Conservation (phyloP, 139 green algal species). For the Ulvella scutata region DNA sequence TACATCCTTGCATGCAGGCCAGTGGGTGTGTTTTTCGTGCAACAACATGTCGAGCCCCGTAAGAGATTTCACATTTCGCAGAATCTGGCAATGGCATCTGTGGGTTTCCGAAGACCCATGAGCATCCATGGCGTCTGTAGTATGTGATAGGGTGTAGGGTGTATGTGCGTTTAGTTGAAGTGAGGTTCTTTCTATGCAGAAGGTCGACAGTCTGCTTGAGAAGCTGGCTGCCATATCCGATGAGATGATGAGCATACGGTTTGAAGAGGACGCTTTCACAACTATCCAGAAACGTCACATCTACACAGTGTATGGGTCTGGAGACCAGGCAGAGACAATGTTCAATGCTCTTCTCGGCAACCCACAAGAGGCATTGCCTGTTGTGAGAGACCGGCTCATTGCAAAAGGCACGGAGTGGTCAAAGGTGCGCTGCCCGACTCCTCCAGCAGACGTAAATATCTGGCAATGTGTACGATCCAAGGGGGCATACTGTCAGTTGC, state of each 20-base stretch:
- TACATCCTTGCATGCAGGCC: no score
- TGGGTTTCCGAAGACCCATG: no score
- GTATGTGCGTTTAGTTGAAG: no score
- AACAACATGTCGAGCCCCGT: no score
- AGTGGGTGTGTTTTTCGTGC: background rate
- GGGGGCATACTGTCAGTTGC: no score
- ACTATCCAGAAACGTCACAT: background rate
- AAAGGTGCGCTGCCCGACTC: background rate
- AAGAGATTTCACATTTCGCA: no score
- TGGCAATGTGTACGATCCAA: background rate
- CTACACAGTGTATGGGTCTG: background rate
- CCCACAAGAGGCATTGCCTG: slow-evolving; percentile 63
- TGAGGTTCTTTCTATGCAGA: no score
- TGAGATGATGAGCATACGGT: background rate
- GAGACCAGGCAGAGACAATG: background rate
- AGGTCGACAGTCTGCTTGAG: slow-evolving; percentile 69
- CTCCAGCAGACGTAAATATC: background rate
- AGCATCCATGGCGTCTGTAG: no score
- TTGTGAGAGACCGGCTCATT: slow-evolving; percentile 71
- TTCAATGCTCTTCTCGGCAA: background rate
- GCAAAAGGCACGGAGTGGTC: slow-evolving; percentile 93
- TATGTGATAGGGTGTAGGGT: no score
- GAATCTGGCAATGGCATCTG: no score
- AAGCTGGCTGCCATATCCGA: slow-evolving; percentile 21
- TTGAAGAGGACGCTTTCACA: background rate